Evolutionary conservation across 2,329 filamentous ascomycete species (phyloP), one percentile per base, ranked within the genome.

Genomic region (Penicillium janthinellum): DNA sequence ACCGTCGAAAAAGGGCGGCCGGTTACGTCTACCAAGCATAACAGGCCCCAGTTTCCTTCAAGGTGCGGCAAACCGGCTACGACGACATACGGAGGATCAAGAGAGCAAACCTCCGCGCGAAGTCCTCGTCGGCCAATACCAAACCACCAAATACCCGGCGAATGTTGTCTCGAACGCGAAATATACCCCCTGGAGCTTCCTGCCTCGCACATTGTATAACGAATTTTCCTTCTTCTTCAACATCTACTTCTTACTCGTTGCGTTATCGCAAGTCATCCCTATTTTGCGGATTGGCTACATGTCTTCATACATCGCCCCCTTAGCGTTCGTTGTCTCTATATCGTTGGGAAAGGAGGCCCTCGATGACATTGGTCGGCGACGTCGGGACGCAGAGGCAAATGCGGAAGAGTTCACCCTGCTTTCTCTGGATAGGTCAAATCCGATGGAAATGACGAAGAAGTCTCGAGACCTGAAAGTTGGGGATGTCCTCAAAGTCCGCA

Each of bases 171-270:
- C 94, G 38, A 98, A 99, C 74, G 94, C 95, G 57, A 99, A 98
- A 82, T 99, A 99, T 76, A 98, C 94, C 34, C 88, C 93, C 1
- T 89, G 93, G 81, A 96, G 90, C 54, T 99, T 99, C 77, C 84
- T 99, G 14, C 96, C 96, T 2, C 84, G 94, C 54, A 99, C 95
- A 0, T 82, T 99, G 22, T 99, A 97, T 78, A 98, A 98, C 79
- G 95, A 99, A 74, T 99, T 99, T 75, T 97, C 94, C 60, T 99
- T 98, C 81, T 99, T 99, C 79, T 96, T 99, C 83, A 99, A 99
- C 83, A 91, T 98, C 82, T 99, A 99, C 75, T 99, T 99, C 75
- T 82, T 99, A 57, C 87, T 98, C 28, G 95, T 99, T 52, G 96
- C 95, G 6, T 78, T 98, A 52, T 98, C 94, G 39, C 95, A 99